Evolutionary conservation across 2,329 filamentous ascomycete genomes (phyloP), one percentile per base, ranked within the genome.

Genomic region (Esteya vermicola): DNA sequence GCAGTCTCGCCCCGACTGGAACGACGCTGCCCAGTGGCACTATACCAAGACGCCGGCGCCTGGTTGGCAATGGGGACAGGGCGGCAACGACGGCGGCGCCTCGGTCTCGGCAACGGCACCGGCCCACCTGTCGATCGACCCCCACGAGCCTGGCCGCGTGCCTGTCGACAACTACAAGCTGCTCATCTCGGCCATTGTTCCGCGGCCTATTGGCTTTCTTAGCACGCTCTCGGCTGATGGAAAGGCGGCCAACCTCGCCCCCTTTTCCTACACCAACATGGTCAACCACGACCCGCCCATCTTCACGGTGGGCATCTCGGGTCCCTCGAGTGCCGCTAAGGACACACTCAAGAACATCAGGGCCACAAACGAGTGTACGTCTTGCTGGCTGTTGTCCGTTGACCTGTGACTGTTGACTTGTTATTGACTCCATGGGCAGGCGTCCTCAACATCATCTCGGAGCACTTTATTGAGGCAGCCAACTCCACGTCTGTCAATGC

Each of bases 211-310:
- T 53, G 75, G 71, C 39, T 72, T 79, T 55, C 54, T 78, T 25
- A 73, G 68, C 44, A 74, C 75, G 9, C 55, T 59, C 39, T 64
- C 65, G 19, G 50, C 58, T 4, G 80, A 86, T 51, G 84, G 22
- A 19, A 22, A 6, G 30, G 34, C 39, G 31, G 75, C 73, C 14
- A 96, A 95, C 60, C 68, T 95, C 3, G 85, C 88, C 0, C 88
- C 86, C 0, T 94, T 91, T 58, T 82, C 75, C 53, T 95, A 91
- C 64, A 85, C 86, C 57, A 81, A 85, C 56, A 60, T 94, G 46
- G 68, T 94, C 48, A 77, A 76, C 57, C 82, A 91, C 56, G 88
- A 95, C 55, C 89, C 88, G 5, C 88, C 88, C 0, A 65, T 93
- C 33, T 93, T 95, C 57, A 70, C 75, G 9, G 62, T 78, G 22